These are phyloP conservation scores for Kluyveromyces siamensis DNA, from an alignment of 805 yeast genomes.

Conservation along the genomic window DNA sequence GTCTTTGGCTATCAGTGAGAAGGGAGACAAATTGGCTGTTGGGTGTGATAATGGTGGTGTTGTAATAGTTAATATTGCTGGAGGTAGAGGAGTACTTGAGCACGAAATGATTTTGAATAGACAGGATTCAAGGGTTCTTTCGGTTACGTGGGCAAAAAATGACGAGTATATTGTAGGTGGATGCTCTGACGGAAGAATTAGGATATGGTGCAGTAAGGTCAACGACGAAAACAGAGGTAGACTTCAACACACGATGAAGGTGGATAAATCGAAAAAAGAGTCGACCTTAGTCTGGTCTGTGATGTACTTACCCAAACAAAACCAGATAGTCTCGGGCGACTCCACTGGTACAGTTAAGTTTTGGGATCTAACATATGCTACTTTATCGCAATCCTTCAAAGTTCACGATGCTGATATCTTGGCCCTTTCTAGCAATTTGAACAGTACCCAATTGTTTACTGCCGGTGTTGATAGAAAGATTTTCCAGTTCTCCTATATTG, in stretches of 20 bases:
- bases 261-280: conserved; percentile 79
- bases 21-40: conserved; percentile 60
- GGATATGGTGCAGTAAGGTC: conserved; percentile 61
- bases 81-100: conserved; percentile 77
- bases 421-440: conserved; percentile 51
- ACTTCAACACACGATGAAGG: conserved; percentile 77
- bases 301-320: conserved; percentile 46
- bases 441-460: conserved; percentile 61
- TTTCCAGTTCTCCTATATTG: conserved; percentile 44
- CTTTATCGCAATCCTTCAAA: conserved; percentile 71
- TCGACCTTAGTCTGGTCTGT: conserved; percentile 91
- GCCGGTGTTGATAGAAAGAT: conserved; percentile 94
- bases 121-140: conserved; percentile 73
- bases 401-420: conserved; percentile 89
- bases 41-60: conserved; percentile 96
- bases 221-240: conserved; percentile 44
- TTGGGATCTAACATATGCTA: conserved; percentile 77
- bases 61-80: conserved; percentile 73
- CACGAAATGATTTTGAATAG: conserved; percentile 69
- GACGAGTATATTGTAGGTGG: conserved; percentile 73
- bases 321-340: conserved; percentile 89
- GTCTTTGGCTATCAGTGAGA: conserved; percentile 65
- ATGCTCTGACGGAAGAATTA: conserved; percentile 86
- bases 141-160: conserved; percentile 60
- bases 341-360: conserved; percentile 89